Conservation (phyloP, 768 basidiomycete genomes). For the Suillus hirtellus region DNA sequence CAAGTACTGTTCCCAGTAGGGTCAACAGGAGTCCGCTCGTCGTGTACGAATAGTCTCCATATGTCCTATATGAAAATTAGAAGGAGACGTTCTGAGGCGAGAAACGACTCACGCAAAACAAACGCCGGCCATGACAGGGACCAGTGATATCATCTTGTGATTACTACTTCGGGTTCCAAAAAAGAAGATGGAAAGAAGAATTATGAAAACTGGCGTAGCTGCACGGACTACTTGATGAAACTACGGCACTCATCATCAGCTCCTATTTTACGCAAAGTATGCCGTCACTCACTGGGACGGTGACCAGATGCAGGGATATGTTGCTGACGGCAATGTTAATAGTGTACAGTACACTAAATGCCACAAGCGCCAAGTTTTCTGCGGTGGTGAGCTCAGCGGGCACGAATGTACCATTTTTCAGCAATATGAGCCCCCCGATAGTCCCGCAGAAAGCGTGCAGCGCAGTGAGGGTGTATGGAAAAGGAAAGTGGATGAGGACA, state of each 20-base stretch:
- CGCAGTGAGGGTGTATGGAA: constrained; percentile 93
- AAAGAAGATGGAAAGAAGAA: constrained; percentile 71
- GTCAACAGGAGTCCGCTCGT: constrained; percentile 83
- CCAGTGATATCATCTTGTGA: constrained; percentile 66
- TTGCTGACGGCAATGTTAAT: constrained; percentile 96
- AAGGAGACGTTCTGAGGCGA: not conserved
- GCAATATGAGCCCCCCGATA: constrained; percentile 71
- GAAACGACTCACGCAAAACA: constrained; percentile 68
- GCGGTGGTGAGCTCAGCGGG: constrained; percentile 52
- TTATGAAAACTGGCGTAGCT: constrained; percentile 89
- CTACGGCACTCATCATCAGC: constrained; percentile 38
- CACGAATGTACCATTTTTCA: constrained; percentile 56
- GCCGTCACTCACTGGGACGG: constrained; percentile 72
- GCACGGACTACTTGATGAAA: constrained; percentile 98
- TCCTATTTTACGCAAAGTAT: not conserved
- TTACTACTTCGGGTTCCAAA: constrained; percentile 60
- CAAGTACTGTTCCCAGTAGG: constrained; percentile 86
- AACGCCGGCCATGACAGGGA: constrained; percentile 89
- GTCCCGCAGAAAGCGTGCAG: constrained; percentile 87
- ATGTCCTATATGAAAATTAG: constrained; percentile 56
- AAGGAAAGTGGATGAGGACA: constrained; percentile 89
- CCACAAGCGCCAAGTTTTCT: constrained; percentile 63
- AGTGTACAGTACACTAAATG: constrained; percentile 90
- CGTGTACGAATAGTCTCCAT: constrained; percentile 95
- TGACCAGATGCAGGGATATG: constrained; percentile 83